phyloP scores from a whole-genome alignment of 1,139 yeast genomes.

The Scheffersomyces insectosa region DNA sequence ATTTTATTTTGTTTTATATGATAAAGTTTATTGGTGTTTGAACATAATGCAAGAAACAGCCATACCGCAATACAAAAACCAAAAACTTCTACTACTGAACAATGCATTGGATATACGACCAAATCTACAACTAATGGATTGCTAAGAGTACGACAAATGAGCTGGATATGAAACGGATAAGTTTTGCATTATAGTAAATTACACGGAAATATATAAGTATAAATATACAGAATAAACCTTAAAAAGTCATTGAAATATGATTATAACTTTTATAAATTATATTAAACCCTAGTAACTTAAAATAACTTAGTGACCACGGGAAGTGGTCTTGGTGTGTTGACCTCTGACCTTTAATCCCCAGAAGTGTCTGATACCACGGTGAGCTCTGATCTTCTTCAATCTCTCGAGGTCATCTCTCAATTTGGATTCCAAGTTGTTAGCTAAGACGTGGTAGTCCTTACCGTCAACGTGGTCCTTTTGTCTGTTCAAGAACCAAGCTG shows the following conservation, averaged over 20 bases:
- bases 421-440: conserved; percentile 98
- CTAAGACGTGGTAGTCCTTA: conserved; percentile 98
- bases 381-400: conserved; percentile 99
- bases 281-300: conserved; percentile 15
- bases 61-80: neutral
- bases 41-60: too few species aligned
- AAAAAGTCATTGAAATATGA: neutral
- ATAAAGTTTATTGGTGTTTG: too few species aligned
- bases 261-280: neutral
- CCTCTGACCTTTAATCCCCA: conserved; percentile 98
- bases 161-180: neutral
- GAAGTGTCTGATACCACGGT: conserved; percentile 99
- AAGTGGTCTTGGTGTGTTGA: conserved; percentile 99
- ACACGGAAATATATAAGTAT: conserved; percentile 17
- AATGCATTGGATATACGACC: too few species aligned
- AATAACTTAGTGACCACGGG: conserved; percentile 70
- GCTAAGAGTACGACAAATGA: neutral
- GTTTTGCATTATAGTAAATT: conserved; percentile 17
- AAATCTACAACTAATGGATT: too few species aligned
- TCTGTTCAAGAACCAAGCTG: conserved; percentile 99
- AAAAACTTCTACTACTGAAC: neutral
- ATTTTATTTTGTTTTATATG: too few species aligned
- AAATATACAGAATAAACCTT: conserved; percentile 7
- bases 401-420: conserved; percentile 99
- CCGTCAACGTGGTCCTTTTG: conserved; percentile 98